Percentiles rank a stretch among this genome's conserved stretches.
Evolutionary conservation across 805 yeast genomes (phyloP).

Genomic region (Candida lessepsii): DNA sequence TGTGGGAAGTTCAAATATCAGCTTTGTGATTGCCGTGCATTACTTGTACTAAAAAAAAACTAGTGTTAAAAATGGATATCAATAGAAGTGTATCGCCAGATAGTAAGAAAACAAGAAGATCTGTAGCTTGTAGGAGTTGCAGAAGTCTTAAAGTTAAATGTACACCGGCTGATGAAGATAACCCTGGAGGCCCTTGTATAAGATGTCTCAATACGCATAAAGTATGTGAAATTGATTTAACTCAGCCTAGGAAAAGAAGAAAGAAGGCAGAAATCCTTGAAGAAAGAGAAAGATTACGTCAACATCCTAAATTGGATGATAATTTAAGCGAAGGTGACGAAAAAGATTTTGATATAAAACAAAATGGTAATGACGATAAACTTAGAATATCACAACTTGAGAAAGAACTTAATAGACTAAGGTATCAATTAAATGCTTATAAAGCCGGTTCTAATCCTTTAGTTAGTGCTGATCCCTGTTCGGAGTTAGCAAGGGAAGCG

Average conservation of each 20-base stretch:
- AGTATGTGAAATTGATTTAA: conserved; percentile 65
- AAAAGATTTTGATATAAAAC: neutral
- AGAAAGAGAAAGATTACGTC: conserved; percentile 8
- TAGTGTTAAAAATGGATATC: neutral
- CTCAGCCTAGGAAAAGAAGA: conserved; percentile 53
- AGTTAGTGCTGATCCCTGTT: neutral
- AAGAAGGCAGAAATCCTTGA: conserved; percentile 29
- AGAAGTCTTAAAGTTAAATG: conserved; percentile 84
- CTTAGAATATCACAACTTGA: neutral
- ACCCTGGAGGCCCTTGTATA: conserved; percentile 65
- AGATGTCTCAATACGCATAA: conserved; percentile 67
- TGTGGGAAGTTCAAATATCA: too few species aligned
- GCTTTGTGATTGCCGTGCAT: too few species aligned
- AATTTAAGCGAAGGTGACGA: neutral
- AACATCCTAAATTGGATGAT: neutral
- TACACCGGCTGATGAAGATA: conserved; percentile 60
- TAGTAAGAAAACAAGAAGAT: conserved; percentile 29
- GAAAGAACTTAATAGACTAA: neutral
- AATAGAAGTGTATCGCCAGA: conserved; percentile 2
- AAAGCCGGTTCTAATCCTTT: neutral
- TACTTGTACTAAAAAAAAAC: too few species aligned
- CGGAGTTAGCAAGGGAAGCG: conserved; percentile 27
- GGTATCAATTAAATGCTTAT: neutral
- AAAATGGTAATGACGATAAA: neutral
- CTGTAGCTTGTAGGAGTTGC: conserved; percentile 71